Percentiles rank a stretch among this genome's conserved stretches.
Evolutionary conservation across 2,329 filamentous ascomycete species (phyloP).

Genomic region (Trichoderma pleuroti): DNA sequence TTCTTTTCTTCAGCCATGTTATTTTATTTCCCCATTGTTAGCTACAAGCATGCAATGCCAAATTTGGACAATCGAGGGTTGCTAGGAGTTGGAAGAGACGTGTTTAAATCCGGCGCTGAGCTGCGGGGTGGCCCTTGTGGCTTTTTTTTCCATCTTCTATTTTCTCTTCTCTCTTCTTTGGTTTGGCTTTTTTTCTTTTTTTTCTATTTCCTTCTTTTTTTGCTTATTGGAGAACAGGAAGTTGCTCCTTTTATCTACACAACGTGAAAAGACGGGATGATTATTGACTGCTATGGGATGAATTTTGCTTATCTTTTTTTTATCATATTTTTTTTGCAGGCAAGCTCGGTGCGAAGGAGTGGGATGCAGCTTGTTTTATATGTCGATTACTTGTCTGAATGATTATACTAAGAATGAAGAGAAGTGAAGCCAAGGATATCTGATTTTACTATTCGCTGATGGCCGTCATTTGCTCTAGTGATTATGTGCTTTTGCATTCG

Average conservation of each 20-base stretch:
- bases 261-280: conserved; percentile 16
- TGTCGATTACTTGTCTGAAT: conserved; percentile 10
- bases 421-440: conserved; percentile 4
- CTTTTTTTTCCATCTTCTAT: neutral
- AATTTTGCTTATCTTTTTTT: neutral
- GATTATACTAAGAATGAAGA: conserved; percentile 14
- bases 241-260: conserved; percentile 5
- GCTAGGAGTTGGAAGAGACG: conserved; percentile 32
- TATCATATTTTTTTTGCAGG: neutral
- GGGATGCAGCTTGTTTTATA: neutral
- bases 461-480: neutral
- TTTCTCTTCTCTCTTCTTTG: neutral
- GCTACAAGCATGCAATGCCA: conserved; percentile 23
- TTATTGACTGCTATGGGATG: conserved; percentile 11
- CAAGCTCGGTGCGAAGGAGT: neutral
- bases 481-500: neutral
- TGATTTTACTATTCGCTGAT: neutral
- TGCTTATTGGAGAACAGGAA: conserved; percentile 11
- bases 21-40: conserved; percentile 12
- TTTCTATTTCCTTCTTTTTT: neutral
- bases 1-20: conserved; percentile 10
- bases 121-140: conserved; percentile 23
- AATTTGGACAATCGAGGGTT: conserved; percentile 26
- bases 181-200: neutral
- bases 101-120: conserved; percentile 27